phyloP scores from a whole-genome alignment of 1,284 basidiomycete species.

The Cryptococcus sp. region DNA sequence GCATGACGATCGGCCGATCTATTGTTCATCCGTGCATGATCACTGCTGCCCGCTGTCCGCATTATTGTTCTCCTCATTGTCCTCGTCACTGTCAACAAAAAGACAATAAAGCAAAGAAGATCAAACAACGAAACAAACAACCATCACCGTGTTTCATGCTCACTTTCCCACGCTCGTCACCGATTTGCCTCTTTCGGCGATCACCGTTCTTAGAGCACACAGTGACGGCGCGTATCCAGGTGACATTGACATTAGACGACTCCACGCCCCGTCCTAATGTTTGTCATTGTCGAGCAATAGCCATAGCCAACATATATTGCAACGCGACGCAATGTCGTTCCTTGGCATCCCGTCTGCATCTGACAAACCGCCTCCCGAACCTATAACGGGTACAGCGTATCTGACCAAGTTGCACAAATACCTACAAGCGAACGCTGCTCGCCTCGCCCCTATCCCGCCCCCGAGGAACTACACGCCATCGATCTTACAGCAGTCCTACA shows the following conservation, averaged over 20 bases:
- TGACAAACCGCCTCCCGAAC: slow-evolving; percentile 15
- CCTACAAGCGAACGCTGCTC: slow-evolving; percentile 42
- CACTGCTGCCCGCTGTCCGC: neutral
- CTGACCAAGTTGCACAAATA: slow-evolving; percentile 49
- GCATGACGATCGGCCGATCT: too few relatives aligned
- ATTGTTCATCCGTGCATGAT: neutral
- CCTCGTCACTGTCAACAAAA: neutral
- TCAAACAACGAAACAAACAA: neutral
- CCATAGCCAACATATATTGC: too few relatives aligned
- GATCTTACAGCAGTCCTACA: slow-evolving; percentile 47
- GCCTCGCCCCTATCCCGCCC: slow-evolving; percentile 35
- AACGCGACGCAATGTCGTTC: slow-evolving; percentile 2
- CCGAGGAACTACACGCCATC: slow-evolving; percentile 15
- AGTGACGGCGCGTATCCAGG: too few relatives aligned
- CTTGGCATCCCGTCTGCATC: slow-evolving; percentile 16
- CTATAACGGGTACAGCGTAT: slow-evolving; percentile 43
- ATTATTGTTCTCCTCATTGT: neutral
- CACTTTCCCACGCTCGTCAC: neutral
- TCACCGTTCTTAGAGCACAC: too few relatives aligned
- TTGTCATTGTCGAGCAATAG: slow-evolving; percentile 4
- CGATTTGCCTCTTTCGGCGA: neutral
- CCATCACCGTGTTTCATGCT: neutral
- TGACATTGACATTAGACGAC: neutral
- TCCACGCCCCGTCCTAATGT: neutral
- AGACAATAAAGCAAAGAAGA: neutral